Evolutionary conservation across 192 early-diverging fungal genomes (phyloP), one percentile per base, ranked within the genome.

Genomic region (Backusella australiensis): DNA sequence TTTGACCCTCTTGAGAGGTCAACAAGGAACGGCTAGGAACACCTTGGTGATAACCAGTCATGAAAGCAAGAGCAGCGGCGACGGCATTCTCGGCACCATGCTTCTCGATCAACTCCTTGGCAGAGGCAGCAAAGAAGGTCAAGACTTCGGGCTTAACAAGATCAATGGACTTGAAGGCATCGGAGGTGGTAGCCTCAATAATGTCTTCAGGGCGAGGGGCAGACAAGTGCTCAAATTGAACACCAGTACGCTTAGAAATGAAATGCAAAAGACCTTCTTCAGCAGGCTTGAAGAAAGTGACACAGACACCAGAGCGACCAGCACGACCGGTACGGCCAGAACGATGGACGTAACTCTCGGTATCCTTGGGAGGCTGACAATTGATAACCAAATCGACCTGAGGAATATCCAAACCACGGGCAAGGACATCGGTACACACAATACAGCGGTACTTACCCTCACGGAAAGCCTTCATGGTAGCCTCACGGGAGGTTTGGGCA

Each of bases 381-480:
- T 99, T 98, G 87, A 99, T 95, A 23, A 99, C 97, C 42, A 99
- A 85, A 88, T 98, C 97, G 65, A 98, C 95, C 86, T 96, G 93
- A 49, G 95, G 95, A 77, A 99, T 97, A 88, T 98, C 96, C 74
- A 98, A 88, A 77, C 97, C 97, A 84, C 97, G 95, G 34, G 96
- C 96, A 42, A 93, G 90, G 26, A 98, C 97, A 82, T 98, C 97
- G 3, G 97, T 98, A 80, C 95, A 93, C 39, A 99, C 92, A 69
- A 98, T 92, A 78, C 89, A 92, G 75, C 86, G 86, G 82, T 93
- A 92, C 75, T 95, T 95, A 80, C 93, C 93, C 56, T 96, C 91
- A 78, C 95, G 86, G 85, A 95, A 96, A 53, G 91, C 93, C 78
- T 94, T 90, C 81, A 96, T 92, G 19, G 95, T 89, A 26, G 87